A percentile compares a stretch with the other conserved stretches of the same genome.
These are phyloP conservation scores for Linnemannia schmuckeri DNA, from an alignment of 192 early-diverging fungal species.

Conservation along the genomic window DNA sequence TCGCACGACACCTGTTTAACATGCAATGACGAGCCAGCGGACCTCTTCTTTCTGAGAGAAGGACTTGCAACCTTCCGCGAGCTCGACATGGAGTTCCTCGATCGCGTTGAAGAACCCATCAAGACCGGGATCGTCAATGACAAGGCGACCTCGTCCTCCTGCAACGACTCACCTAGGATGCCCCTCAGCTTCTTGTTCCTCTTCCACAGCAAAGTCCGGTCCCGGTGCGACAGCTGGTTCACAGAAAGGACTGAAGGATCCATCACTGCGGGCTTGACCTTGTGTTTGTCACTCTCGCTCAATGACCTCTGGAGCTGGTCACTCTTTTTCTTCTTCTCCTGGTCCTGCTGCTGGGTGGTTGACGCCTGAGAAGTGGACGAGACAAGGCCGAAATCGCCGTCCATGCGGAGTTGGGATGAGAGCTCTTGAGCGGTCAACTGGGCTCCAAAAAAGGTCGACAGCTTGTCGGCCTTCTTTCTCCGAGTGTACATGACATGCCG, in stretches of 20 bases:
- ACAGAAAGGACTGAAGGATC: slow-evolving; percentile 19
- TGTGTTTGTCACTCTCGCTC: slow-evolving; percentile 14
- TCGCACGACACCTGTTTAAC: background rate
- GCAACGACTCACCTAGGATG: slow-evolving; percentile 51
- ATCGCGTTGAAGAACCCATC: slow-evolving; percentile 4
- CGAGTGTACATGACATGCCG: slow-evolving; percentile 29
- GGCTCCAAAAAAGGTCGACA: slow-evolving; percentile 50
- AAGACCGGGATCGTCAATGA: slow-evolving; percentile 47
- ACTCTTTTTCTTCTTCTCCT: background rate
- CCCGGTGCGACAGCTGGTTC: slow-evolving; percentile 50
- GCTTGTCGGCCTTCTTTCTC: slow-evolving; percentile 52
- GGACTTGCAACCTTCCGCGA: background rate
- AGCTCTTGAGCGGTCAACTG: slow-evolving; percentile 33
- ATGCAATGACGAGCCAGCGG: background rate
- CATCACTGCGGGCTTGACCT: background rate
- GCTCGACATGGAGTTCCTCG: background rate
- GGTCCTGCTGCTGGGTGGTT: background rate
- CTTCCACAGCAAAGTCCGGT: slow-evolving; percentile 53
- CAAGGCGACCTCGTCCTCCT: slow-evolving; percentile 42
- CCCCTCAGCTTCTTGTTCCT: slow-evolving; percentile 55
- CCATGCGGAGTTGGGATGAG: slow-evolving; percentile 42
- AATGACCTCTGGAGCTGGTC: slow-evolving; percentile 1
- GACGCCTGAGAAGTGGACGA: background rate
- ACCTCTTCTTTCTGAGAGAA: background rate
- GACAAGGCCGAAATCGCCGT: background rate